Percentiles rank a stretch among this genome's conserved stretches.
These are phyloP conservation scores for Acanthamoeba castellanii DNA, from an alignment of 208 protist species.

Conservation along the genomic window DNA sequence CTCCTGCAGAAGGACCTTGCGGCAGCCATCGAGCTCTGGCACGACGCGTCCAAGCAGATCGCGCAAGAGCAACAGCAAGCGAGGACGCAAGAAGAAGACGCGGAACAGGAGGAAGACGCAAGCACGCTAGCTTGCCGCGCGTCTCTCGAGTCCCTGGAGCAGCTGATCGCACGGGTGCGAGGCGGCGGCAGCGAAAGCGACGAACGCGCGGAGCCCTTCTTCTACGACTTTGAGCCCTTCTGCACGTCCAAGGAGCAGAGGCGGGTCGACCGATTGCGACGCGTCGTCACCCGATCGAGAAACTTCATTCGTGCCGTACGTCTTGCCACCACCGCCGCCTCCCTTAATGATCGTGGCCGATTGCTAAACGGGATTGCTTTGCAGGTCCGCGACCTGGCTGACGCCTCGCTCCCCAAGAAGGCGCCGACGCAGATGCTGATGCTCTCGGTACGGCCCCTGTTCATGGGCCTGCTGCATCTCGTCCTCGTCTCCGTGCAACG, in stretches of 20 bases:
- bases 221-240: slow-evolving; percentile 29
- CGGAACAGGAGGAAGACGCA: background rate
- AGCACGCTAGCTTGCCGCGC: background rate
- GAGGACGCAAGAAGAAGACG: background rate
- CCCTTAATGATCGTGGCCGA: background rate
- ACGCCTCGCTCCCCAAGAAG: background rate
- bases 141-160: background rate
- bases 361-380: background rate
- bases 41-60: background rate
- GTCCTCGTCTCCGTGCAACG: background rate
- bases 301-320: background rate
- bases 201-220: background rate
- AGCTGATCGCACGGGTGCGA: background rate
- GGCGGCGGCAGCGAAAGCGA: background rate
- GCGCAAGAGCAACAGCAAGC: background rate
- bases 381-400: background rate
- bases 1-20: slow-evolving; percentile 39
- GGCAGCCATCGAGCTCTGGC: background rate
- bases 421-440: background rate
- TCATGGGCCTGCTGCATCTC: background rate
- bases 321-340: background rate
- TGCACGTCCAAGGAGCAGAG: slow-evolving; percentile 39
- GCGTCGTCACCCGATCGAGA: background rate
- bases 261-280: background rate
- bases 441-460: background rate